These are phyloP conservation scores for Dipteronia dyeriana DNA, from an alignment of 345 rosid genomes.

Conservation along the genomic window DNA sequence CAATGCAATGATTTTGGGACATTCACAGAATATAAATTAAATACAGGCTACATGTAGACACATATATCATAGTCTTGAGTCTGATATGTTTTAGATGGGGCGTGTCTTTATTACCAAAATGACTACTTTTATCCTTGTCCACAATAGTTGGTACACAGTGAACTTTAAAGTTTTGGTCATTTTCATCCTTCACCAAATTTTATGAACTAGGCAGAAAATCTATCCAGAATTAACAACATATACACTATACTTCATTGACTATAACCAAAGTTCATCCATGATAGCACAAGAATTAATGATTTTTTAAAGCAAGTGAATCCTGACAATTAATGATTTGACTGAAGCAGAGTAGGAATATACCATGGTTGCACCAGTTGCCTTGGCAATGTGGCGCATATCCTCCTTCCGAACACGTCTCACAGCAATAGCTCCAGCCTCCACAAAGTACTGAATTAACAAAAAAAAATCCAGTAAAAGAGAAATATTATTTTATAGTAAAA, in stretches of 20 bases:
- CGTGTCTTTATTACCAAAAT: not conserved
- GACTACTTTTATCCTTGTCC: not conserved
- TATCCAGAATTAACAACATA: not conserved
- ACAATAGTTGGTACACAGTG: not conserved
- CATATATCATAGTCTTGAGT: not conserved
- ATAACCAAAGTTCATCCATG: not conserved
- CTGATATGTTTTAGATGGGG: not conserved
- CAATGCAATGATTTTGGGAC: not conserved
- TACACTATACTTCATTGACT: not conserved
- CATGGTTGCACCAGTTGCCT: constrained; percentile 98
- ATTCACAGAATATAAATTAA: not conserved
- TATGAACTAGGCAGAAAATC: not conserved
- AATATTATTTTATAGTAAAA: not conserved
- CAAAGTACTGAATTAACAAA: constrained; percentile 71
- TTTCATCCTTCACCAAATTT: not conserved
- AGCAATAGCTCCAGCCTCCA: constrained; percentile 97
- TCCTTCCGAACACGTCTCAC: constrained; percentile 95
- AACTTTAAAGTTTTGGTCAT: not conserved
- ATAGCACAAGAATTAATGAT: not conserved
- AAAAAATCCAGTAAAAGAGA: constrained; percentile 11
- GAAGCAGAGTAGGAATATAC: constrained; percentile 32
- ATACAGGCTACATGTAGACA: not conserved
- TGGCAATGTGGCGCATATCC: constrained; percentile 97
- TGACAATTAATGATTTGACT: constrained; percentile 2
- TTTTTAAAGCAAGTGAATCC: not conserved